Evolutionary conservation across 768 basidiomycete species (phyloP).

Genomic region (Amanita phalloides): DNA sequence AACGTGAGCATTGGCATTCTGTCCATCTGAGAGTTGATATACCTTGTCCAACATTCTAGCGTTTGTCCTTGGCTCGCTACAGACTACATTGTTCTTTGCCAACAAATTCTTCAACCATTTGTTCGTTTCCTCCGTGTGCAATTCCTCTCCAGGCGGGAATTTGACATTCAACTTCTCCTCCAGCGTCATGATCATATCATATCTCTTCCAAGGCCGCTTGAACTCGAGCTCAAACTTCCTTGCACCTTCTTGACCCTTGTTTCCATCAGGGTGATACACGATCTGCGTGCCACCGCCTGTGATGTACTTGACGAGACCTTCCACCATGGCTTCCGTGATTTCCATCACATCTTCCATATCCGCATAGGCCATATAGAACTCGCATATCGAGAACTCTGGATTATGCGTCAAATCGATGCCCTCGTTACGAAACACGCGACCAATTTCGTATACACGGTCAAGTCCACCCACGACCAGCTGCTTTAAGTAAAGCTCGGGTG

Average conservation of each 20-base stretch:
- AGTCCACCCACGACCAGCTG: constrained; percentile 94
- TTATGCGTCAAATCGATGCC: constrained; percentile 99
- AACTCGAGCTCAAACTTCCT: constrained; percentile 75
- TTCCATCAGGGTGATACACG: constrained; percentile 88
- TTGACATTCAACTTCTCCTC: constrained; percentile 88
- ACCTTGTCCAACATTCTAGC: constrained; percentile 93
- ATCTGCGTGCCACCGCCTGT: constrained; percentile 74
- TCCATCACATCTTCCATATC: constrained; percentile 99
- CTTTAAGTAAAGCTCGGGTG: constrained; percentile 97
- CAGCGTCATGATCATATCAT: constrained; percentile 95
- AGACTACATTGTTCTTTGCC: constrained; percentile 92
- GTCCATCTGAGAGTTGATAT: constrained; percentile 2
- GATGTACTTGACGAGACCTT: constrained; percentile 83
- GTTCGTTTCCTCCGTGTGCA: constrained; percentile 84
- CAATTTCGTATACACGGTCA: constrained; percentile 97
- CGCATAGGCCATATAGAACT: constrained; percentile 99
- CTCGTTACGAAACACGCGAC: constrained; percentile 96
- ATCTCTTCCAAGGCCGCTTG: constrained; percentile 92
- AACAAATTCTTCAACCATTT: constrained; percentile 79
- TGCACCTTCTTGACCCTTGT: constrained; percentile 58
- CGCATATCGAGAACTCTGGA: constrained; percentile 98
- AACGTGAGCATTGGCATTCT: neutral
- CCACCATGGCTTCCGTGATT: constrained; percentile 82
- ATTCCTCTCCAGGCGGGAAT: constrained; percentile 87
- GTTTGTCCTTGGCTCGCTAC: constrained; percentile 92